These are phyloP conservation scores for Trichosporon sp. DNA, from an alignment of 1,284 basidiomycete species.

Conservation along the genomic window DNA sequence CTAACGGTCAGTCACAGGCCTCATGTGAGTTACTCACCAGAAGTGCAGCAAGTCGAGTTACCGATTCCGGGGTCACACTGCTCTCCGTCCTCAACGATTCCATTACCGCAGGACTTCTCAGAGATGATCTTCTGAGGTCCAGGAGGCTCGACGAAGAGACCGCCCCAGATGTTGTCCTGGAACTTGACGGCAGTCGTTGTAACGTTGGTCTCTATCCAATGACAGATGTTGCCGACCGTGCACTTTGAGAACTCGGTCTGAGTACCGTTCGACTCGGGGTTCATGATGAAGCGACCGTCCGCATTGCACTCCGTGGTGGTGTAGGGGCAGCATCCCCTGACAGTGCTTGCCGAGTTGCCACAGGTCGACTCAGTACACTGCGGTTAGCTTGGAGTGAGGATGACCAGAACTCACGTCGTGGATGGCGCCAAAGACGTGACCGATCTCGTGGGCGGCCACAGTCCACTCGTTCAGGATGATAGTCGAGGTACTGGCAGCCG, in stretches of 20 bases:
- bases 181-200: conserved; percentile 5
- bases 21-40: conserved; percentile 50
- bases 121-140: conserved; percentile 41
- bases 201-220: conserved; percentile 41
- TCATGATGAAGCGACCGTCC: conserved; percentile 73
- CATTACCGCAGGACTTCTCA: conserved; percentile 56
- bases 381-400: background rate
- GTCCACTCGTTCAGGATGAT: conserved; percentile 65
- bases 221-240: conserved; percentile 83
- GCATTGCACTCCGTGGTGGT: conserved; percentile 67
- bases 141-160: conserved; percentile 20
- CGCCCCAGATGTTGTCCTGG: conserved; percentile 15
- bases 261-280: conserved; percentile 67
- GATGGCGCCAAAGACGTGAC: conserved; percentile 75
- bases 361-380: conserved; percentile 61
- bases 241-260: conserved; percentile 77
- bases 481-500: conserved; percentile 82
- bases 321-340: conserved; percentile 70
- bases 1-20: background rate
- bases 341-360: conserved; percentile 25
- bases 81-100: conserved; percentile 65
- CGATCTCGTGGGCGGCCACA: conserved; percentile 83
- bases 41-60: conserved; percentile 73
- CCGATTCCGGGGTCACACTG: conserved; percentile 83
- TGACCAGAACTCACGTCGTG: conserved; percentile 62